Conservation (phyloP, 2,329 filamentous ascomycete species). For the Paecilomyces formosus region DNA sequence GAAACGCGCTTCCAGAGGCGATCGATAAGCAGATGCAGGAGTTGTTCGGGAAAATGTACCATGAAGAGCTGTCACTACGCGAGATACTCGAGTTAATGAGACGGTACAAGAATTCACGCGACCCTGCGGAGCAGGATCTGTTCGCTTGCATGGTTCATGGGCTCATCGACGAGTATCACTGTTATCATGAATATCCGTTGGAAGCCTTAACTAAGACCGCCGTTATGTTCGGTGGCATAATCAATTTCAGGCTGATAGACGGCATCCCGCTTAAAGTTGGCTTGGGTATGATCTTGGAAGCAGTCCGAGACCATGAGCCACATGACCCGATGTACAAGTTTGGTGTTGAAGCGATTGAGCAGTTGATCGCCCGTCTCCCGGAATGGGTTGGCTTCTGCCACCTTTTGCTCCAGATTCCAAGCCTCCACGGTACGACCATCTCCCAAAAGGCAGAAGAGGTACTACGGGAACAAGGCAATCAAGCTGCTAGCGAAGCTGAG, state of each 20-base stretch:
- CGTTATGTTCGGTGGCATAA: conserved; percentile 92
- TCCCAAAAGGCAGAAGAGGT: conserved; percentile 77
- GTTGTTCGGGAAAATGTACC: conserved; percentile 97
- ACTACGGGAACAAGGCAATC: conserved; percentile 57
- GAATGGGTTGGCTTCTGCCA: conserved; percentile 97
- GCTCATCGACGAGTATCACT: conserved; percentile 92
- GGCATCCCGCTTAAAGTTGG: conserved; percentile 86
- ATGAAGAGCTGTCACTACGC: conserved; percentile 76
- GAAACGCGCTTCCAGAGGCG: conserved; percentile 70
- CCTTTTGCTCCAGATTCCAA: conserved; percentile 72
- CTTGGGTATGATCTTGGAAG: conserved; percentile 96
- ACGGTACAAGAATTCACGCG: conserved; percentile 78
- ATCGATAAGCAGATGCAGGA: conserved; percentile 94
- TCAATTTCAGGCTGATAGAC: conserved; percentile 85
- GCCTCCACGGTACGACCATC: conserved; percentile 75
- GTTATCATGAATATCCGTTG: conserved; percentile 92
- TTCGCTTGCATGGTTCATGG: conserved; percentile 99
- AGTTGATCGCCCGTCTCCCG: conserved; percentile 71
- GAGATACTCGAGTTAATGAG: conserved; percentile 79
- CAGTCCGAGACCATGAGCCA: conserved; percentile 74
- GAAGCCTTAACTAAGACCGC: conserved; percentile 93
- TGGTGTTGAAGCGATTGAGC: conserved; percentile 86
- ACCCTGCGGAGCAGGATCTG: conserved; percentile 80
- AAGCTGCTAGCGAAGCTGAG: conserved; percentile 50
- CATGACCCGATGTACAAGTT: conserved; percentile 97